Evolutionary conservation across 208 protist genomes (phyloP).

Genomic region (Leishmania amazonensis): DNA sequence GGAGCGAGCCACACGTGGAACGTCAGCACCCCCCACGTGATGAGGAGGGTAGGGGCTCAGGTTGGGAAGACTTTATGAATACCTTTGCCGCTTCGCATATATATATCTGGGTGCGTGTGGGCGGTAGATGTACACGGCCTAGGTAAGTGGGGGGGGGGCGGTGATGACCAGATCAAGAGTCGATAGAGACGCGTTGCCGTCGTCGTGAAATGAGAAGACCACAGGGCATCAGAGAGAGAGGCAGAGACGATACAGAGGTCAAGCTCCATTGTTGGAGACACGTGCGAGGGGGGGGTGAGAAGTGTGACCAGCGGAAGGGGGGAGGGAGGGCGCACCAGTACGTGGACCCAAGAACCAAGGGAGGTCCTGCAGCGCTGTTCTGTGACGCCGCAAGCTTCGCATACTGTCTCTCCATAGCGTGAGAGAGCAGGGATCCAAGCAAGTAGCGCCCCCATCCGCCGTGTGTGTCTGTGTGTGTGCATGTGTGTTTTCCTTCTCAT

Average conservation of each 20-base stretch:
- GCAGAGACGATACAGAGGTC: neutral
- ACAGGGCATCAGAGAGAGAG: neutral
- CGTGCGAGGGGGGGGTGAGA: neutral
- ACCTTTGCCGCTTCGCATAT: too few relatives aligned
- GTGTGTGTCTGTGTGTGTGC: neutral
- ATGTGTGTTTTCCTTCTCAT: neutral
- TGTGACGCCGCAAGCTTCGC: neutral
- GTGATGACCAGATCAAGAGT: neutral
- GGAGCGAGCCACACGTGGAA: neutral
- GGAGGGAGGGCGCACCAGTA: neutral
- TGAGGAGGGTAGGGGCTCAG: too few relatives aligned
- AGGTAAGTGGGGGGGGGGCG: neutral
- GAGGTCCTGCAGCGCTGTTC: neutral
- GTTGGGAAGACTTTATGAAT: neutral
- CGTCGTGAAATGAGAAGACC: neutral
- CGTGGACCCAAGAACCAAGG: neutral
- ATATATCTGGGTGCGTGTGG: neutral
- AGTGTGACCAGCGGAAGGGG: neutral
- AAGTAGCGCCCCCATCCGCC: neutral
- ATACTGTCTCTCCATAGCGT: neutral
- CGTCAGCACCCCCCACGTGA: neutral
- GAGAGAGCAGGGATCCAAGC: neutral
- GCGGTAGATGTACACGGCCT: neutral
- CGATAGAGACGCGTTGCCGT: neutral
- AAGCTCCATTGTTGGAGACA: neutral